Evolutionary conservation across 257 asterid species (phyloP), one percentile per base, ranked within the genome.

Genomic region (Gardenia jasminoides): DNA sequence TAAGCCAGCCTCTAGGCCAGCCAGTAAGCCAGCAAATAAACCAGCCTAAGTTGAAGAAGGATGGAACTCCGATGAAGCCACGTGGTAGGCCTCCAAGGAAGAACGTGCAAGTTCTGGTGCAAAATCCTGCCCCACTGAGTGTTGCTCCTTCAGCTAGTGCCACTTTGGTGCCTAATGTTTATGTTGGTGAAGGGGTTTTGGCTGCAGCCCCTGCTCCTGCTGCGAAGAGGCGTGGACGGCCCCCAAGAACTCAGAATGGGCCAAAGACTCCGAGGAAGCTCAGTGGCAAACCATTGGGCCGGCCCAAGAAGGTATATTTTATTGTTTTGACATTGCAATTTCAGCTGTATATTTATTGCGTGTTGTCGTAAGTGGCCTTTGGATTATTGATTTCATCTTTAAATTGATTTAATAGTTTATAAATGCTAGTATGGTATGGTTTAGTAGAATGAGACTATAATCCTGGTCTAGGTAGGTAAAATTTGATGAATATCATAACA

Each of bases 231-330:
- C 84, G 96, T 66, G 98, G 98, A n/a, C 83, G 98, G 80, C 97
- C 94, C 13, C 90, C 91, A 0, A 89, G 66, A 81, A 79, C 84
- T 5, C 86, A 79, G 33, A 85, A 75, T 28, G 91, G 48, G 77
- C 84, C 83, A 16, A 88, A 74, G 76, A 81, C 48, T 52, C 87
- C 82, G 0, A 86, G 93, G 82, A 88, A 85, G 82, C 86, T 85
- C 58, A 83, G 87, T 11, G 97, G 96, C 33, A 90, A 84, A 86
- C 94, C 96, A 24, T 72, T 89, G 81, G 97, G 98, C 50, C 88
- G 98, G 76, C 97, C 97, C 4, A 90, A 44, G 82, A 94, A 94
- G 98, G 98, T 94, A 88, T 19, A 56, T 24, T 22, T 76, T 12
- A 6, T 16, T 39, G 31, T 61, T 36, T 69, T 68, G 39, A 46